Conservation (phyloP, 164 flowering plant species). For the Vitis rotundifolia region DNA sequence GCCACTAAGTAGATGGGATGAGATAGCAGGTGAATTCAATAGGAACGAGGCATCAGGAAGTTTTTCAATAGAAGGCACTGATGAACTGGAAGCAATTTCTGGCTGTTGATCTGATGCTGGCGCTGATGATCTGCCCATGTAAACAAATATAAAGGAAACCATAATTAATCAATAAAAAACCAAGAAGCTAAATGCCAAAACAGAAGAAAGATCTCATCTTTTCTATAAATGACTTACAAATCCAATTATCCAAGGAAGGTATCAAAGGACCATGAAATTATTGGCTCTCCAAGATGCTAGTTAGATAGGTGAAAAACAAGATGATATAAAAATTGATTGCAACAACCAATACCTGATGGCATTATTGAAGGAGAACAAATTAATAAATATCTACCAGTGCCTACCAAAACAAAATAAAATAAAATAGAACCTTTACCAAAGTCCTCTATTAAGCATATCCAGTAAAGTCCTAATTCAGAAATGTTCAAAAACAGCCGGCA, state of each 20-base stretch:
- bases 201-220: no score
- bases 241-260: no score
- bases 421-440: not conserved
- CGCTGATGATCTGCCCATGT: conserved; percentile 25
- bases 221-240: no score
- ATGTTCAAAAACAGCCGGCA: no score
- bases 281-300: not conserved
- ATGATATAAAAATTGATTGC: not conserved
- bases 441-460: no score
- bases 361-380: no score
- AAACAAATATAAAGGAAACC: not conserved
- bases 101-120: conserved; percentile 17
- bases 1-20: conserved; percentile 34
- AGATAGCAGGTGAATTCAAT: conserved; percentile 47
- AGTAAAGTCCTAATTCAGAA: no score
- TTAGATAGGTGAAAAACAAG: not conserved
- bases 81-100: conserved; percentile 13
- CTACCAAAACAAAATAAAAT: not conserved
- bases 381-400: no score
- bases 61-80: conserved; percentile 34
- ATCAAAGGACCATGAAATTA: not conserved
- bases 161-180: no score
- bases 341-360: no score
- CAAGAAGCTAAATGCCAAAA: no score
- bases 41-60: conserved; percentile 89